phyloP scores from a whole-genome alignment of 495 filamentous ascomycete species.

The Penicillium taxi region DNA sequence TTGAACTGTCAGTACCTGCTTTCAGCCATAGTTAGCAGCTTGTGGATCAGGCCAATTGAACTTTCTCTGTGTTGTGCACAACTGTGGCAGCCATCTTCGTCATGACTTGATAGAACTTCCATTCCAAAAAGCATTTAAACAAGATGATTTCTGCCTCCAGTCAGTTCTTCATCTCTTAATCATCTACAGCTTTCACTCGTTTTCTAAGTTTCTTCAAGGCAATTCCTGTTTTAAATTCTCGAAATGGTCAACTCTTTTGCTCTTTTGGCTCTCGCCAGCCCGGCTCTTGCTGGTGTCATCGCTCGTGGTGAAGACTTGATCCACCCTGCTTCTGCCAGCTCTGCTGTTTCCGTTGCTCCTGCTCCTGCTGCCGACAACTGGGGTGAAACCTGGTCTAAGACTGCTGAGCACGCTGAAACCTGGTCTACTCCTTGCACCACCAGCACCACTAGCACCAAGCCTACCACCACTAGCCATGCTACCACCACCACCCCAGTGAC shows the following conservation, averaged over 20 bases:
- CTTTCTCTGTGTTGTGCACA: constrained; percentile 24
- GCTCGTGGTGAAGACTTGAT: constrained; percentile 18
- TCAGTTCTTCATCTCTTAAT: constrained; percentile 9
- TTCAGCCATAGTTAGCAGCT: constrained; percentile 14
- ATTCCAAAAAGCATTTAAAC: constrained; percentile 27
- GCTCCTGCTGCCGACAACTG: constrained; percentile 4
- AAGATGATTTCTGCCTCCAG: constrained; percentile 5
- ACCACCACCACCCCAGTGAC: constrained; percentile 1
- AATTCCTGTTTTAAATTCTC: constrained; percentile 21
- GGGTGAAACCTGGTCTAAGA: constrained; percentile 5
- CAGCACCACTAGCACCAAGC: constrained; percentile 6
- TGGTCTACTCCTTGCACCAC: constrained; percentile 15
- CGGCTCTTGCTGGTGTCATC: constrained; percentile 36
- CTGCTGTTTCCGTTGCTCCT: constrained; percentile 2
- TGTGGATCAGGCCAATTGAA: constrained; percentile 19
- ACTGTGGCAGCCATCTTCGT: constrained; percentile 23
- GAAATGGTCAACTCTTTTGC: constrained; percentile 38
- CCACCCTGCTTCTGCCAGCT: constrained; percentile 3
- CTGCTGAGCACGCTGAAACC: constrained; percentile 1
- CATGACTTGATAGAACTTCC: constrained; percentile 9
- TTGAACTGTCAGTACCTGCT: constrained; percentile 14
- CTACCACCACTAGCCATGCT: constrained; percentile 1
- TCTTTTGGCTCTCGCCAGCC: constrained; percentile 33
- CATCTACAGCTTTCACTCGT: constrained; percentile 33
- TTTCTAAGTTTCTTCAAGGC: constrained; percentile 17